phyloP scores from a whole-genome alignment of 2,329 filamentous ascomycete species.

The Xenosphaeropsis pyriputrescens region DNA sequence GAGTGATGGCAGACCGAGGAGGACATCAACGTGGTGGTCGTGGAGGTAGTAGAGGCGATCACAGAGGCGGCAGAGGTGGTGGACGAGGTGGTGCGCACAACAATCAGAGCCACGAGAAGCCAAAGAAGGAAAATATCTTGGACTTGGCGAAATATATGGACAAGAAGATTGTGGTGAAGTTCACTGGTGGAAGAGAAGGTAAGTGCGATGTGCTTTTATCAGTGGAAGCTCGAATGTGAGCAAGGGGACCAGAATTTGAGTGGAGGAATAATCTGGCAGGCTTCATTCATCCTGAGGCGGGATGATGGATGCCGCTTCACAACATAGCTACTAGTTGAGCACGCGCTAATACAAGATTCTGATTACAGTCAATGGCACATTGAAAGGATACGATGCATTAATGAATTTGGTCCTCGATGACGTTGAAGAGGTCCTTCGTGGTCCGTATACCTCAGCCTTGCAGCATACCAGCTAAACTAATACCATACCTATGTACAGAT shows the following conservation, averaged over 20 bases:
- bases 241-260: no score
- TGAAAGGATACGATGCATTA: constrained; percentile 93
- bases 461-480: background rate
- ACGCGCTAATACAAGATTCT: constrained; percentile 2
- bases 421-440: constrained; percentile 77
- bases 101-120: constrained; percentile 45
- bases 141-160: constrained; percentile 95
- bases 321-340: no score
- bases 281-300: no score
- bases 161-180: constrained; percentile 89
- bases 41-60: constrained; percentile 14
- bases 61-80: constrained; percentile 24
- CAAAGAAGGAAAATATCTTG: constrained; percentile 98
- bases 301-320: no score
- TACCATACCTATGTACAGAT: constrained; percentile 39
- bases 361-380: constrained; percentile 59
- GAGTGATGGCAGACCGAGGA: constrained; percentile 13
- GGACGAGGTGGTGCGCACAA: constrained; percentile 30
- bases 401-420: constrained; percentile 98
- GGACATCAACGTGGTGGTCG: constrained; percentile 18
- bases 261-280: no score
- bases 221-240: no score
- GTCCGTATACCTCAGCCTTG: constrained; percentile 32
- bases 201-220: constrained; percentile 12
- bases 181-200: constrained; percentile 90